Percentiles rank a stretch among this genome's conserved stretches.
phyloP scores from a whole-genome alignment of 345 rosid genomes.

The Lepidium sativum region DNA sequence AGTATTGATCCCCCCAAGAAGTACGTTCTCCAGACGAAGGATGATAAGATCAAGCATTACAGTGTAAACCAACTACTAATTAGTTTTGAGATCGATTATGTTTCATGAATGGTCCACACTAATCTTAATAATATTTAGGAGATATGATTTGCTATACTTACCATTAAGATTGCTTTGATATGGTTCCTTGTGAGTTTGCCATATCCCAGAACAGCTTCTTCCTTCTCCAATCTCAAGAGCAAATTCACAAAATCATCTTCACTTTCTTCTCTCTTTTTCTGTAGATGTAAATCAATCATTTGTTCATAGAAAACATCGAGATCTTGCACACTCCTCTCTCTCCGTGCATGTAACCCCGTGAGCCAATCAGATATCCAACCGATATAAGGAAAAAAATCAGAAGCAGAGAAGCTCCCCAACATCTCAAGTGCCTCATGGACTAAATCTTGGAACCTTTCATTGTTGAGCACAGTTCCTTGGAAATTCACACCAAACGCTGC shows the following conservation, averaged over 20 bases:
- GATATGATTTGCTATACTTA: background rate
- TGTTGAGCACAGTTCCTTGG: conserved; percentile 21
- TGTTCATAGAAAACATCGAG: conserved; percentile 27
- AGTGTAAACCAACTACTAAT: too few relatives aligned
- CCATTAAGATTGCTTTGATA: conserved; percentile 25
- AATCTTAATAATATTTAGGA: background rate
- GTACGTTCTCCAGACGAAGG: conserved; percentile 25
- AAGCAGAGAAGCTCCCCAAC: conserved; percentile 29
- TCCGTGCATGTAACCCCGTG: conserved; percentile 20
- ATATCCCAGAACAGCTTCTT: conserved; percentile 16
- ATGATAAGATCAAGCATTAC: background rate
- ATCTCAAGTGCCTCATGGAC: conserved; percentile 25
- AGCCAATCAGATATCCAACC: conserved; percentile 40
- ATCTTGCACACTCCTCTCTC: conserved; percentile 24
- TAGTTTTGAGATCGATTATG: too few relatives aligned
- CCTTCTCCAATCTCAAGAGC: conserved; percentile 30
- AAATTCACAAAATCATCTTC: conserved; percentile 32
- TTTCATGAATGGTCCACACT: background rate
- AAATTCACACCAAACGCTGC: conserved; percentile 28
- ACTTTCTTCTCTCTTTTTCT: conserved; percentile 7
- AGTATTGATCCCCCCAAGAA: conserved; percentile 40
- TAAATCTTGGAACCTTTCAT: conserved; percentile 21
- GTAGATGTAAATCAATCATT: conserved; percentile 36
- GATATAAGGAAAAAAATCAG: conserved; percentile 23
- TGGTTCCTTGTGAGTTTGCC: conserved; percentile 26